These are phyloP conservation scores for Paramyrothecium roridum DNA, from an alignment of 2,329 filamentous ascomycete species.

Conservation along the genomic window DNA sequence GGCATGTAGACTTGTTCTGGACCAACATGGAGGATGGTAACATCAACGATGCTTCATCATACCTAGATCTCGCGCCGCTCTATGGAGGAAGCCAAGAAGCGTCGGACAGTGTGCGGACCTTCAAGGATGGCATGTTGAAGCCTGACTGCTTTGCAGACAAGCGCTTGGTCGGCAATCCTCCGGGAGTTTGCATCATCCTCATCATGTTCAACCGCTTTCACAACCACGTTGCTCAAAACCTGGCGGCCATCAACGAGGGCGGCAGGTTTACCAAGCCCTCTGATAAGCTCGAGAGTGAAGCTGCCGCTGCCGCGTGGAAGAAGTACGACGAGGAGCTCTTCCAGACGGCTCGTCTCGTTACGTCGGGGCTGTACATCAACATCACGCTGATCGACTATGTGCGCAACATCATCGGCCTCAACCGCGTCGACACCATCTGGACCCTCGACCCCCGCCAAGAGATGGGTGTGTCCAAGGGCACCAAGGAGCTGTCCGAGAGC, in stretches of 20 bases:
- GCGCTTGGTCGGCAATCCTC: conserved; percentile 67
- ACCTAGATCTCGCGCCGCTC: conserved; percentile 68
- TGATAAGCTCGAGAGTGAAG: conserved; percentile 44
- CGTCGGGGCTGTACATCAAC: conserved; percentile 73
- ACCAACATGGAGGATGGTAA: conserved; percentile 60
- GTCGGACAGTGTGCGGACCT: conserved; percentile 65
- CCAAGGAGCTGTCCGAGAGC: conserved; percentile 57
- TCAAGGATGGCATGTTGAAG: conserved; percentile 69
- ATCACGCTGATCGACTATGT: conserved; percentile 78
- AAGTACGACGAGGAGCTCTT: conserved; percentile 77
- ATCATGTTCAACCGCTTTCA: conserved; percentile 85
- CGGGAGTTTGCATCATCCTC: conserved; percentile 67
- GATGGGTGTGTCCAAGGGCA: conserved; percentile 54
- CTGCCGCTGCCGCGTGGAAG: conserved; percentile 51
- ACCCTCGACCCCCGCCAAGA: conserved; percentile 74
- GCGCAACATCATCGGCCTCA: conserved; percentile 67
- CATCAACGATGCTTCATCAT: conserved; percentile 66
- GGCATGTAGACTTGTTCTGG: conserved; percentile 60
- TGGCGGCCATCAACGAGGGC: conserved; percentile 83
- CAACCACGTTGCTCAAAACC: conserved; percentile 76
- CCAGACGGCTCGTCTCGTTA: conserved; percentile 74
- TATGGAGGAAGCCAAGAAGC: conserved; percentile 68
- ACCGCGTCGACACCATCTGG: conserved; percentile 66
- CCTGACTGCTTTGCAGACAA: conserved; percentile 70
- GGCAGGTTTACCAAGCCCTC: conserved; percentile 70